Evolutionary conservation across 225 moss, liverwort and hornwort genomes (phyloP), one percentile per base, ranked within the genome.

Genomic region (Climacium dendroides): DNA sequence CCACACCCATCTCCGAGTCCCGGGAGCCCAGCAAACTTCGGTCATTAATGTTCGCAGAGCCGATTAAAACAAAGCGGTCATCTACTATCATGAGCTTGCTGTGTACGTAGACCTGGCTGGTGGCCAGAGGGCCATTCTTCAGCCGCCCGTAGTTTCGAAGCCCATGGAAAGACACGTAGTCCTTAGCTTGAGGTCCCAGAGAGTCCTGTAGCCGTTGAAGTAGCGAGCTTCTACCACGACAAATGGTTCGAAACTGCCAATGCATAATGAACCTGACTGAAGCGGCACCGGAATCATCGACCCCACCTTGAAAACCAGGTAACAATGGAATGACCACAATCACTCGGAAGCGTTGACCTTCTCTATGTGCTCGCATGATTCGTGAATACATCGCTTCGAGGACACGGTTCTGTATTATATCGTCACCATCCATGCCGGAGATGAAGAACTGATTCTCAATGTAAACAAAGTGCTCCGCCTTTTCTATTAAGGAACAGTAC

Each of bases 381-480:
- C 91, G 93, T 30, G 85, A 43, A 39, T 93, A 93, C 48, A 93
- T 58, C 50, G 93, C 93, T 85, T 93, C 87, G 30, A 93, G 90
- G 9, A 93, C 85, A 35, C 91, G 89, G 71, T 93, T 93, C 71
- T 91, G 89, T 37, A 93, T 93, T 4, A 75, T 90, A 9, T 93
- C 93, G 70, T 93, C 93, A 23, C 90, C 91, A 53, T 93, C 90
- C 90, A 93, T 81, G 39, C 93, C 91, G 18, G 91, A 93, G 75
- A 93, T 91, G 75, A 93, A 93, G 89, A 93, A 93, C 80, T 93
- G 93, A 53, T 93, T 93, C 86, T 93, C 93, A 48, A 93, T 90
- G 65, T 93, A 93, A 43, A 93, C 62, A 13, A 93, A 91, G 60
- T 93, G 90, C 90, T 93, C 91, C 32, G 91, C 91, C 58, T 71